A percentile compares a stretch with the other conserved stretches of the same genome.
Evolutionary conservation across 2,329 filamentous ascomycete genomes (phyloP).

Genomic region (Dothideomycetidae sp.): DNA sequence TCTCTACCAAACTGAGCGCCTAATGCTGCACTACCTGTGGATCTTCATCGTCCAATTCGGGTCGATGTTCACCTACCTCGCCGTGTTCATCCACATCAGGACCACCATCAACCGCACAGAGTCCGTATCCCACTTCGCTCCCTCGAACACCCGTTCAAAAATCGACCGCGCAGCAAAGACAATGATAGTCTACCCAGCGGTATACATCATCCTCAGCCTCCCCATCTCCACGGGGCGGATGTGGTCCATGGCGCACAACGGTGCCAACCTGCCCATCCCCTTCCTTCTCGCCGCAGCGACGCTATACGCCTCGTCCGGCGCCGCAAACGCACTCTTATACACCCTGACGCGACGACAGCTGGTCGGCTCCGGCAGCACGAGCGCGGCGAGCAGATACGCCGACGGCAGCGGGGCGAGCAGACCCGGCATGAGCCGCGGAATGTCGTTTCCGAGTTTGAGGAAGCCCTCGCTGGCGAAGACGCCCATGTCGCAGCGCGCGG

Average conservation of each 20-base stretch:
- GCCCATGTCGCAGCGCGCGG: no score
- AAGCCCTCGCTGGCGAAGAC: no score
- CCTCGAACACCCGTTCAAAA: not conserved
- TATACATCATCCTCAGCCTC: conserved; percentile 54
- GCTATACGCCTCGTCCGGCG: conserved; percentile 43
- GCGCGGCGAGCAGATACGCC: no score
- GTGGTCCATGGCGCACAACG: conserved; percentile 42
- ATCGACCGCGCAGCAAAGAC: conserved; percentile 35
- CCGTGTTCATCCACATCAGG: conserved; percentile 17
- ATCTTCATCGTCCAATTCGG: conserved; percentile 43
- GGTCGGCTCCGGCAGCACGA: no score
- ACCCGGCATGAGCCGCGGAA: no score
- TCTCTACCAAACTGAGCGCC: conserved; percentile 38
- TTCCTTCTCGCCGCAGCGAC: conserved; percentile 38
- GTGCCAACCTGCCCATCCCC: conserved; percentile 20
- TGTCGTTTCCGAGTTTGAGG: no score
- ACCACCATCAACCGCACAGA: conserved; percentile 1
- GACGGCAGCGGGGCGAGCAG: no score
- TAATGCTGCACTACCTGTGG: conserved; percentile 50
- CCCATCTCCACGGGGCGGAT: conserved; percentile 52
- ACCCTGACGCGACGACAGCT: conserved; percentile 39
- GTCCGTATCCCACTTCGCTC: not conserved
- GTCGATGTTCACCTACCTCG: conserved; percentile 36
- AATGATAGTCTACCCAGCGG: conserved; percentile 51
- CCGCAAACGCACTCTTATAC: conserved; percentile 45